Evolutionary conservation across 2,329 filamentous ascomycete species (phyloP), one percentile per base, ranked within the genome.

Genomic region (Ophiocordyceps robertsii): DNA sequence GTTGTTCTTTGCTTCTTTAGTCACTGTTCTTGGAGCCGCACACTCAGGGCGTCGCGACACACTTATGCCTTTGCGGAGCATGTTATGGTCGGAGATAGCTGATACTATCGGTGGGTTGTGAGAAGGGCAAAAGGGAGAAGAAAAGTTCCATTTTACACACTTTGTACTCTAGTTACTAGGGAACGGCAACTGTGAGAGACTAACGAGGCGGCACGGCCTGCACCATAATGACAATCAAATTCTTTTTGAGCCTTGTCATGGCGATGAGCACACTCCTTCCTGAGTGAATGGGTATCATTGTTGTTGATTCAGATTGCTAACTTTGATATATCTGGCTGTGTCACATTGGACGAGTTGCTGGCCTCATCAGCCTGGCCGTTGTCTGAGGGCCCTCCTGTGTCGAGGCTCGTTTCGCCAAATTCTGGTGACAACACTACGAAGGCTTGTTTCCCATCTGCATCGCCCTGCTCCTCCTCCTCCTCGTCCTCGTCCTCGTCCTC

Each of bases 141-240:
- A 45, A 49, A 47, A 51, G 51, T 51, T 50, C 50, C 44, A 56
- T 60, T 54, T 62, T 52, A 57, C 51, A 50, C 51, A 51, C 53
- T 57, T 62, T 66, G 62, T 66, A 64, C 59, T 56, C 56, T 64
- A 65, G 54, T 56, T 61, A 54, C 49, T 56, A 54, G 46, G 48
- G 51, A 52, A 47, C 43, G 53, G 49, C 44, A 50, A 41, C 49
- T 44, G 45, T 52, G 51, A 46, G 47, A 49, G 42, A 37, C 53
- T 36, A 10, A 16, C 21, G 47, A 43, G 47, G 43, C 47, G 42
- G 44, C 43, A 51, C 47, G 46, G 48, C 41, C 50, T 43, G 29
- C 30, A 43, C 27, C 29, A 40, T 43, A 52, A 57, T 54, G 46
- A 49, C 51, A 48, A 48, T 41, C 29, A 41, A 49, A 38, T 41